Percentiles rank a stretch among this genome's conserved stretches.
Evolutionary conservation across 78 protist genomes (phyloP).

Genomic region (Protostelium mycophagum): DNA sequence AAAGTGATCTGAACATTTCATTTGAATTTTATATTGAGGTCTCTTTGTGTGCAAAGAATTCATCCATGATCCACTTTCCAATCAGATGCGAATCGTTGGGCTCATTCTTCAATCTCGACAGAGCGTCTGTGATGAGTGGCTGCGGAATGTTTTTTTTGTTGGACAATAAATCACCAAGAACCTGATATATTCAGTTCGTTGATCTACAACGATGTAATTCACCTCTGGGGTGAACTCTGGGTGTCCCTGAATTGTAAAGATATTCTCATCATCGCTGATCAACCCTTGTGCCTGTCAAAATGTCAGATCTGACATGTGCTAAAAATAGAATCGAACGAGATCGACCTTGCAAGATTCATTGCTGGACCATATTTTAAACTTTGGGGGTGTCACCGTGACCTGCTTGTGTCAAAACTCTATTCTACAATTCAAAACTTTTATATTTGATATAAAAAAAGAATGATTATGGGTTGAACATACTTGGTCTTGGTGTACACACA

Average conservation of each 20-base stretch:
- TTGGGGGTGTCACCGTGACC: background rate
- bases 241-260: background rate
- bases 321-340: too few relatives aligned
- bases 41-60: background rate
- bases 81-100: background rate
- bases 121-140: background rate
- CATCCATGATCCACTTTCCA: background rate
- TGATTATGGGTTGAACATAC: background rate
- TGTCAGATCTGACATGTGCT: background rate
- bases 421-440: background rate
- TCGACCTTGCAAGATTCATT: background rate
- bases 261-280: background rate
- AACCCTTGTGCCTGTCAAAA: background rate
- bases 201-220: background rate
- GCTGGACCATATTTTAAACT: background rate
- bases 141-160: background rate
- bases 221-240: background rate
- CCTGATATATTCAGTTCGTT: background rate
- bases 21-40: background rate
- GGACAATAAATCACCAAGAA: background rate
- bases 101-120: background rate
- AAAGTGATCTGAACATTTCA: too few relatives aligned
- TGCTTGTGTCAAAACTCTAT: background rate
- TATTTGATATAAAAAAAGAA: too few relatives aligned
- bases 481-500: slow-evolving; percentile 1